phyloP scores from a whole-genome alignment of 257 asterid genomes.

The Solanum raphanifolium region DNA sequence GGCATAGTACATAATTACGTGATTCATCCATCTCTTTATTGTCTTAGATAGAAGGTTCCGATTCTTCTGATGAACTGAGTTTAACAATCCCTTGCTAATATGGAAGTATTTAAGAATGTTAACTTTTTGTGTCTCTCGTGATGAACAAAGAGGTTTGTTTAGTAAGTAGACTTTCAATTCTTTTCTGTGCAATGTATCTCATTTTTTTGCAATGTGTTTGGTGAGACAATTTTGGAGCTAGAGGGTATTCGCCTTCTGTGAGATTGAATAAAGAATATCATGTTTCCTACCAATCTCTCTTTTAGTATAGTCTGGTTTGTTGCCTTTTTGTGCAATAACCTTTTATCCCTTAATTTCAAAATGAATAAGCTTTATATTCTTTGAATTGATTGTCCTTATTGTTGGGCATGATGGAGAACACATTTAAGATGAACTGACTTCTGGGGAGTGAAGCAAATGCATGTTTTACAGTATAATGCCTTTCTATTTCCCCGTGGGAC shows the following conservation, averaged over 20 bases:
- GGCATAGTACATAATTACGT: not conserved
- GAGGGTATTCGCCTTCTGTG: not conserved
- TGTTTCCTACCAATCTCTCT: not conserved
- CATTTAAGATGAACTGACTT: not conserved
- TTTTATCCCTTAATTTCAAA: not conserved
- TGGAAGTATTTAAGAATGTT: not conserved
- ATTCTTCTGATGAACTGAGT: not conserved
- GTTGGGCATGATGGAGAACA: not conserved
- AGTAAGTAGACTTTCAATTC: not conserved
- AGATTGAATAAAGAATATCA: not conserved
- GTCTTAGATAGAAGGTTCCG: not conserved
- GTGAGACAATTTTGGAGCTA: not conserved
- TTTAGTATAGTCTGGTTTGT: not conserved
- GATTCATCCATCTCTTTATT: not conserved
- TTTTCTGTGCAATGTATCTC: not conserved
- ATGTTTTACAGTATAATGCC: not conserved
- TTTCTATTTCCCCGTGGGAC: slow-evolving; percentile 5
- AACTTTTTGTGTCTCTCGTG: not conserved
- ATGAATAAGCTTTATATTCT: not conserved
- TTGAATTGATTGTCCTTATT: not conserved
- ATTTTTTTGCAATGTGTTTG: not conserved
- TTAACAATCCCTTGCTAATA: not conserved
- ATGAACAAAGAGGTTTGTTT: not conserved
- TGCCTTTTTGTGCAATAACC: not conserved
- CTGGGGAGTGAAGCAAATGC: not conserved